Conservation (phyloP, 208 protist genomes). For the Wallacemonas sp. region DNA sequence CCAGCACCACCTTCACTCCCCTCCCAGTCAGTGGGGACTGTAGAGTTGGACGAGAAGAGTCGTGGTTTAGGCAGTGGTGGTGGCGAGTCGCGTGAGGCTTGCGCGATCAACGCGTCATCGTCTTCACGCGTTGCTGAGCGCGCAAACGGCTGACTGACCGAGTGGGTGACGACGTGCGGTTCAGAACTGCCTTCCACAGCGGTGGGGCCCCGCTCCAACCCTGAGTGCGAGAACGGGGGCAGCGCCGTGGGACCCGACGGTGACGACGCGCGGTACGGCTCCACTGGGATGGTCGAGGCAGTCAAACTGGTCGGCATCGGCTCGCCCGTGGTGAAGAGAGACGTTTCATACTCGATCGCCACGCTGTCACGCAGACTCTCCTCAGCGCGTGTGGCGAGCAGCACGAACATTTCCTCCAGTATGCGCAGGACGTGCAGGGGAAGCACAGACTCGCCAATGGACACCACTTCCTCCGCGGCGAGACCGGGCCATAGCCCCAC, state of each 20-base stretch:
- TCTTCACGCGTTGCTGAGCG: too few species aligned
- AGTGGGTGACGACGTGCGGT: neutral
- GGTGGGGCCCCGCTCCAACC: neutral
- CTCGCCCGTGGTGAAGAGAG: neutral
- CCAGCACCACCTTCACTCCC: neutral
- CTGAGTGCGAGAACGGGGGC: neutral
- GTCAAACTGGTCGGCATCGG: conserved; percentile 3
- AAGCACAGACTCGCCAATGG: conserved; percentile 44
- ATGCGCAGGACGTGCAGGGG: conserved; percentile 72
- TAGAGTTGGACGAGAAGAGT: too few species aligned
- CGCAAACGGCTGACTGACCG: neutral
- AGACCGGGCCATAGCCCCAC: conserved; percentile 51
- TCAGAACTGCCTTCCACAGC: too few species aligned
- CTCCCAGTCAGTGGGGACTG: too few species aligned
- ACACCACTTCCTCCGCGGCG: conserved; percentile 50
- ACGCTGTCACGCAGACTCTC: conserved; percentile 37
- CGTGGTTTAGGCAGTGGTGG: too few species aligned
- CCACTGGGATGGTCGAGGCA: conserved; percentile 2
- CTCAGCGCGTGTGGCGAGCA: conserved; percentile 72
- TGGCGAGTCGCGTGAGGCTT: too few species aligned
- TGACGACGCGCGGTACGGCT: neutral
- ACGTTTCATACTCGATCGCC: conserved; percentile 23
- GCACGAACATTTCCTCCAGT: conserved; percentile 65
- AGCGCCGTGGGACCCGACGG: neutral
- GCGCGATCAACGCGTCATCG: too few species aligned